phyloP scores from a whole-genome alignment of 306 rosid genomes.

The Fragaria vesca region DNA sequence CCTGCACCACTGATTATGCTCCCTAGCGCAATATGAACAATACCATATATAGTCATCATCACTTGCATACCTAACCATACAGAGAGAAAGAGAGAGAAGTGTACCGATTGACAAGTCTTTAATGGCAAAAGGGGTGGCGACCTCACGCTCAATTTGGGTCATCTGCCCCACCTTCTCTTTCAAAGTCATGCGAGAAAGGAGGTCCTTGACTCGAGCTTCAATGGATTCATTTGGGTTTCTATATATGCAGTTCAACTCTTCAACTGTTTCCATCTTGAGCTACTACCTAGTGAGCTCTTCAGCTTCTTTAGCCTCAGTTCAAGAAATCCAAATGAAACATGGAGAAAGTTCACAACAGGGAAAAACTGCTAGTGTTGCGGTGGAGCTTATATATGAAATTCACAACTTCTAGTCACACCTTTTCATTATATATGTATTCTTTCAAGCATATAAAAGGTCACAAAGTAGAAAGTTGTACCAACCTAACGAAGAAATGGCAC shows the following conservation, averaged over 20 bases:
- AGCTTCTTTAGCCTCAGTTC: background rate
- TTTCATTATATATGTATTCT: no score
- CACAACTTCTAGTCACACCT: no score
- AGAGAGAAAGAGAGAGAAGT: background rate
- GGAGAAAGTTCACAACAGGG: no score
- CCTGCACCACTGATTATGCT: conserved; percentile 64
- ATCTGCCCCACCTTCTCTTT: conserved; percentile 74
- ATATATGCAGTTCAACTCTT: conserved; percentile 41
- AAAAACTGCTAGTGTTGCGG: no score
- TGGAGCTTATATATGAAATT: no score
- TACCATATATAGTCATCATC: conserved; percentile 39
- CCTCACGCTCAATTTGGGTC: conserved; percentile 73
- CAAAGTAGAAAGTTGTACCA: no score
- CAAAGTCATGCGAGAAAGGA: conserved; percentile 80
- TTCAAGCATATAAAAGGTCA: no score
- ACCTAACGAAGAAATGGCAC: no score
- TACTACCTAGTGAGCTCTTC: background rate
- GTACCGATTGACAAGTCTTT: conserved; percentile 56
- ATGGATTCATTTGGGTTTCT: conserved; percentile 47
- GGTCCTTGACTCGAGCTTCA: conserved; percentile 74
- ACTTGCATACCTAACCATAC: background rate
- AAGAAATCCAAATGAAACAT: no score
- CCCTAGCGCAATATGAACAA: conserved; percentile 40
- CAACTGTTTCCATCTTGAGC: conserved; percentile 17
- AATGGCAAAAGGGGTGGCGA: conserved; percentile 49